These are phyloP conservation scores for Setomelanomma holmii DNA, from an alignment of 2,329 filamentous ascomycete species.

Conservation along the genomic window DNA sequence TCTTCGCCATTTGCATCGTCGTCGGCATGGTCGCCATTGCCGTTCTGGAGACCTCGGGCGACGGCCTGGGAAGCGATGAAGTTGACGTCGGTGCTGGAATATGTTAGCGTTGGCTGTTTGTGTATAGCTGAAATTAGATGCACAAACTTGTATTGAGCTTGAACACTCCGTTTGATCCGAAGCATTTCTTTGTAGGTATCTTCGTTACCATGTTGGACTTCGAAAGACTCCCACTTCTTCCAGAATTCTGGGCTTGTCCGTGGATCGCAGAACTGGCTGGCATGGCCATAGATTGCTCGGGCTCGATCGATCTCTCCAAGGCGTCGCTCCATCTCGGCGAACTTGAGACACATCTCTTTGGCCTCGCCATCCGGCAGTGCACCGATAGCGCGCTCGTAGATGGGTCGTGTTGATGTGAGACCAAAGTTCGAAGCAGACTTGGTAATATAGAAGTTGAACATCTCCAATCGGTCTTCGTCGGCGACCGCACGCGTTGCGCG, in stretches of 20 bases:
- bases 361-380: conserved; percentile 93
- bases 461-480: conserved; percentile 92
- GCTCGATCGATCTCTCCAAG: conserved; percentile 94
- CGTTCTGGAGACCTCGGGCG: conserved; percentile 74
- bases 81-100: conserved; percentile 82
- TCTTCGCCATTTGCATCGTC: conserved; percentile 65
- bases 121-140: neutral
- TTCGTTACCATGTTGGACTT: conserved; percentile 97
- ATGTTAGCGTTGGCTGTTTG: conserved; percentile 42
- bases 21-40: conserved; percentile 52
- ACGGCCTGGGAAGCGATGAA: conserved; percentile 97
- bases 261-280: conserved; percentile 96
- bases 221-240: conserved; percentile 96
- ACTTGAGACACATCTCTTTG: conserved; percentile 98
- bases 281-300: conserved; percentile 93
- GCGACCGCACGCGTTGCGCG: conserved; percentile 92
- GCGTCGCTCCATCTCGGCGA: conserved; percentile 93
- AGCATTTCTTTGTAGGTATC: conserved; percentile 99
- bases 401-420: conserved; percentile 88
- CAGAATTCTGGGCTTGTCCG: conserved; percentile 89
- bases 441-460: conserved; percentile 99
- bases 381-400: conserved; percentile 95
- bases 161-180: conserved; percentile 94
- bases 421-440: conserved; percentile 99
- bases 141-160: conserved; percentile 89